Base-by-base conservation (phyloP, 148 eudicot species). In the Nyssa sinensis region DNA sequence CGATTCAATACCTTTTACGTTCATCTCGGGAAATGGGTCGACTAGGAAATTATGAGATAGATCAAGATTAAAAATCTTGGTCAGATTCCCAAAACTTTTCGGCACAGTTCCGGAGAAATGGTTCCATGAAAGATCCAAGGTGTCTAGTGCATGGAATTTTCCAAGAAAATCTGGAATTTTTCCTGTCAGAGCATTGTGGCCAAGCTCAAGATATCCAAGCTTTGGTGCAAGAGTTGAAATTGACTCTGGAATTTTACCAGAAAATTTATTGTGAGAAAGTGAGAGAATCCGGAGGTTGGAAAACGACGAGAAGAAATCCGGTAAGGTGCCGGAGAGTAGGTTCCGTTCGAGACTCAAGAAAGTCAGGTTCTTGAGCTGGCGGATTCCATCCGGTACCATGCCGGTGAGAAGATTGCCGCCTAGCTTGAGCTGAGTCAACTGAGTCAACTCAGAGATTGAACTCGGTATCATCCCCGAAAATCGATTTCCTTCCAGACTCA, bases 21-120 rank as follows among this genome's bases (percentile, higher is more conserved):
- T 33, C 87, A 88, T 69, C 41, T 55, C 71, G 1, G 89, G 91
- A 74, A 88, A 83, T 64, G 91, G 91, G 70, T 88, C 86, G 16
- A 76, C 64, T 0, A 88, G 76, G 1, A 23, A 27, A 62, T 88
- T 88, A 14, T 80, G 81, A 6, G 89, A 85, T 0, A 88, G 75
- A 74, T 85, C 86, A 3, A 85, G 79, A 58, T 83, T 88, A 61
- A 81, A 81, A 35, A 88, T 85, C 58, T 85, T 88, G 5, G 88
- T 85, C 39, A 88, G 82, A 66, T 88, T 88, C 0, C 66, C 82
- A 29, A 88, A 83, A 12, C 59, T 81, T 74, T 85, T 83, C 0
- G 91, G 88, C 21, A 88, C 88, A 0, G 75, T 62, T 33, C 91
- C 89, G 0, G 85, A 68, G 58, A 85, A 80, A 7, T 47, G 34